phyloP scores from a whole-genome alignment of 176 grass and related monocot genomes.

The Oryza coarctata region DNA sequence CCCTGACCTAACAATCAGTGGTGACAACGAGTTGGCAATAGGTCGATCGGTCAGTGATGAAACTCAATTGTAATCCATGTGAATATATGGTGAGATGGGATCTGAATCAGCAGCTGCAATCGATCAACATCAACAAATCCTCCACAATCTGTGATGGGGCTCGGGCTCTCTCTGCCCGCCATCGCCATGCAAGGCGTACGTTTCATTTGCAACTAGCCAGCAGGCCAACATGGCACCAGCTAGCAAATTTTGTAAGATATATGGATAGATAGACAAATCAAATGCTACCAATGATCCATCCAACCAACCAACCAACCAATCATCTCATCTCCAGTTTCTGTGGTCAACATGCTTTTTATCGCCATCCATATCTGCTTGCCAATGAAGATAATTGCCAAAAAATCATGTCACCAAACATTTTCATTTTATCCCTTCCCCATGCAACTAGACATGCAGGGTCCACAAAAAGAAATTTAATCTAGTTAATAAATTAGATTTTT shows the following conservation, averaged over 20 bases:
- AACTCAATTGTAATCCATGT: no score
- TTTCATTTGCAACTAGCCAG: no score
- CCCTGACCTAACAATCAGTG: not conserved
- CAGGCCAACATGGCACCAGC: not conserved
- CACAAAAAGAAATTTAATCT: not conserved
- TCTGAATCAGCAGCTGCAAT: slow-evolving; percentile 28
- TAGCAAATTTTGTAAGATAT: not conserved
- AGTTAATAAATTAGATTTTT: not conserved
- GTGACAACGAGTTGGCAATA: not conserved
- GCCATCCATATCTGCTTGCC: not conserved
- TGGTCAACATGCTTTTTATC: slow-evolving; percentile 10
- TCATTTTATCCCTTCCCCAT: not conserved
- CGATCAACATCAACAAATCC: slow-evolving; percentile 28
- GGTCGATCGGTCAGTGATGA: no score
- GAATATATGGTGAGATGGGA: not conserved
- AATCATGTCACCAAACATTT: not conserved
- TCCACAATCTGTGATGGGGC: slow-evolving; percentile 16
- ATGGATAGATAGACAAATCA: no score
- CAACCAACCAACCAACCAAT: no score
- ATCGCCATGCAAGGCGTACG: not conserved
- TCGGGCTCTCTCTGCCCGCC: slow-evolving; percentile 4
- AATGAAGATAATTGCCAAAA: not conserved
- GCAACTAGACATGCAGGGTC: not conserved
- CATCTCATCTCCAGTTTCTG: no score
- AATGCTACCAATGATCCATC: no score